Conservation (phyloP, 805 yeast species). For the Candida manassasensis region DNA sequence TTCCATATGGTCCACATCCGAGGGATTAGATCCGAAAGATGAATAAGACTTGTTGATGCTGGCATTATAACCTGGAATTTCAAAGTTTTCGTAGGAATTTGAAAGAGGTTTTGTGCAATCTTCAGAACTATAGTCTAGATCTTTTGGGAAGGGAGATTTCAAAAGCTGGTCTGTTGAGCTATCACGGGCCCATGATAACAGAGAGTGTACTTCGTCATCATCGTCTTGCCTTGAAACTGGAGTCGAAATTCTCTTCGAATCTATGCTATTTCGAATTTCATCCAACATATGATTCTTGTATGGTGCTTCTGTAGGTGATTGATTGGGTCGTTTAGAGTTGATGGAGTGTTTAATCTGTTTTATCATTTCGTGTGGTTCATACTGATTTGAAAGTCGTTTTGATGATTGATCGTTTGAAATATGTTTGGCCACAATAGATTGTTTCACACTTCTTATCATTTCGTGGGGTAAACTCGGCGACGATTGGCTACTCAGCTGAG, state of each 20-base stretch:
- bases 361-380: constrained; percentile 29
- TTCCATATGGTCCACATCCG: constrained; percentile 13
- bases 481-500: too few species aligned
- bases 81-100: background rate
- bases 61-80: background rate
- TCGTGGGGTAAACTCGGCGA: constrained; percentile 14
- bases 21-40: constrained; percentile 22
- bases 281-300: constrained; percentile 19
- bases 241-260: constrained; percentile 26
- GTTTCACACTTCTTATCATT: constrained; percentile 21
- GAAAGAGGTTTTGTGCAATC: background rate
- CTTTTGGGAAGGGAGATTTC: constrained; percentile 1
- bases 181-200: background rate
- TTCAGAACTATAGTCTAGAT: background rate
- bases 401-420: constrained; percentile 7
- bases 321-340: constrained; percentile 20
- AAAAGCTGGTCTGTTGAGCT: background rate
- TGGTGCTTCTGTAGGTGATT: constrained; percentile 14
- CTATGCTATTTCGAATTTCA: constrained; percentile 34
- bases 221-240: background rate
- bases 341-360: constrained; percentile 26
- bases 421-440: constrained; percentile 20
- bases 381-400: constrained; percentile 13
- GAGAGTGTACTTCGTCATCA: background rate
- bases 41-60: constrained; percentile 19